Evolutionary conservation across 257 asterid species (phyloP).

Genomic region (Catharanthus roseus): DNA sequence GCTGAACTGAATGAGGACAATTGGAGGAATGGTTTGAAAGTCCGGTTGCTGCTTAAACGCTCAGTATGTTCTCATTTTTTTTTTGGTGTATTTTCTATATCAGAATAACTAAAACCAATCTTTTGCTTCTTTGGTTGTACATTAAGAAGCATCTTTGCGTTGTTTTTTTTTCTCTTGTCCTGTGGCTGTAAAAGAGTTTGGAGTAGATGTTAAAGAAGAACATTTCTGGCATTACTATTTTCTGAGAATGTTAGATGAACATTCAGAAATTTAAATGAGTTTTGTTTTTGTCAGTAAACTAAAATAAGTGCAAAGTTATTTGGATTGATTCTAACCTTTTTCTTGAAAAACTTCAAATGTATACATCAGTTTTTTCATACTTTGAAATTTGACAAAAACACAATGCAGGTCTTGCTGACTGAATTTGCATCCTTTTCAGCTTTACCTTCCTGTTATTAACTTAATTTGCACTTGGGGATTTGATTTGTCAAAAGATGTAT

Average conservation of each 20-base stretch:
- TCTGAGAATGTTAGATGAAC: no score
- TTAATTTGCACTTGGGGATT: not conserved
- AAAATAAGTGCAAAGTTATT: not conserved
- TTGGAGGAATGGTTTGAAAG: slow-evolving; percentile 89
- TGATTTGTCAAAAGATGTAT: slow-evolving; percentile 1
- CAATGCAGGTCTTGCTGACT: not conserved
- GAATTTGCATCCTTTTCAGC: not conserved
- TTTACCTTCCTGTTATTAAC: not conserved
- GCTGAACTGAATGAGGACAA: slow-evolving; percentile 63
- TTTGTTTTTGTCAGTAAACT: not conserved
- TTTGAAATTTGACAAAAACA: not conserved
- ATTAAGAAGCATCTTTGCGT: not conserved
- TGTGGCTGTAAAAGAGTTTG: not conserved
- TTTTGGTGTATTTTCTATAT: not conserved
- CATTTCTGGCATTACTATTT: not conserved
- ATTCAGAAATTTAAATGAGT: not conserved
- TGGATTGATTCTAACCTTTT: not conserved
- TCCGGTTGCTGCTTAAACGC: slow-evolving; percentile 55
- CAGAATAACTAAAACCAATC: not conserved
- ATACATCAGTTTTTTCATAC: not conserved
- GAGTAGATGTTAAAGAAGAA: not conserved
- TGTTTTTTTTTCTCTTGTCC: not conserved
- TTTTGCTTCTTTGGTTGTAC: not conserved
- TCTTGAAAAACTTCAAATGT: not conserved
- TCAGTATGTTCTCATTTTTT: slow-evolving; percentile 41